These are phyloP conservation scores for Sungouiozyma intestinalis DNA, from an alignment of 805 yeast genomes.

Conservation along the genomic window DNA sequence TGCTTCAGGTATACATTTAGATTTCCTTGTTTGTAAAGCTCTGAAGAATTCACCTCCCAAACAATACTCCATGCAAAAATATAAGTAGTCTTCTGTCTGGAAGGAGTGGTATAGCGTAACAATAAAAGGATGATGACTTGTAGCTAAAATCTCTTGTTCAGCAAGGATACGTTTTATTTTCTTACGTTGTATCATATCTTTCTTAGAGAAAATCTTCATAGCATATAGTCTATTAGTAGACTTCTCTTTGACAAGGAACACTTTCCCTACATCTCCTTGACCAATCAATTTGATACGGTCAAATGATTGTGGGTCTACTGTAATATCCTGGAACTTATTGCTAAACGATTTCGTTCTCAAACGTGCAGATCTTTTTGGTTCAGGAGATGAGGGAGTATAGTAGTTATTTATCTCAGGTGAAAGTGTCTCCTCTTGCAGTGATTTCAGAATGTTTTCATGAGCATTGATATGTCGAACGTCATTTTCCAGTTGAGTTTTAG, in stretches of 20 bases:
- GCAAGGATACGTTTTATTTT: slow-evolving; percentile 91
- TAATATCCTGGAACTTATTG: slow-evolving; percentile 62
- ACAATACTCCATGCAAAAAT: slow-evolving; percentile 96
- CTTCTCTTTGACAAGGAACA: slow-evolving; percentile 80
- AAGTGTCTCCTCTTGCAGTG: not conserved
- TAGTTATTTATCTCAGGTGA: slow-evolving; percentile 1
- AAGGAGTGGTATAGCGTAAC: slow-evolving; percentile 94
- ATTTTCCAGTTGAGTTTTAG: not conserved
- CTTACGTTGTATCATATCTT: slow-evolving; percentile 91
- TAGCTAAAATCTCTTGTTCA: slow-evolving; percentile 92
- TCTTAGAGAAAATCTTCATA: slow-evolving; percentile 80
- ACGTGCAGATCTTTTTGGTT: slow-evolving; percentile 26
- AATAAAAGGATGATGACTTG: slow-evolving; percentile 93
- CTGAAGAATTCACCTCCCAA: slow-evolving; percentile 99
- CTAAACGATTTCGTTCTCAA: slow-evolving; percentile 44
- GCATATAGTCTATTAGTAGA: slow-evolving; percentile 69
- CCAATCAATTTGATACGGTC: slow-evolving; percentile 88
- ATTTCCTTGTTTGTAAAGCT: slow-evolving; percentile 83
- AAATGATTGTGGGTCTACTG: slow-evolving; percentile 79
- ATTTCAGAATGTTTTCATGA: not conserved
- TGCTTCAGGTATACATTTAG: slow-evolving; percentile 73
- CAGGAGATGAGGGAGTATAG: slow-evolving; percentile 3
- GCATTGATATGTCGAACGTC: not conserved
- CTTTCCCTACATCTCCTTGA: slow-evolving; percentile 97
- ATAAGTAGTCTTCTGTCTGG: slow-evolving; percentile 84